Base-by-base conservation (phyloP, 495 filamentous ascomycete species). In the Lasiosphaeris hirsuta region DNA sequence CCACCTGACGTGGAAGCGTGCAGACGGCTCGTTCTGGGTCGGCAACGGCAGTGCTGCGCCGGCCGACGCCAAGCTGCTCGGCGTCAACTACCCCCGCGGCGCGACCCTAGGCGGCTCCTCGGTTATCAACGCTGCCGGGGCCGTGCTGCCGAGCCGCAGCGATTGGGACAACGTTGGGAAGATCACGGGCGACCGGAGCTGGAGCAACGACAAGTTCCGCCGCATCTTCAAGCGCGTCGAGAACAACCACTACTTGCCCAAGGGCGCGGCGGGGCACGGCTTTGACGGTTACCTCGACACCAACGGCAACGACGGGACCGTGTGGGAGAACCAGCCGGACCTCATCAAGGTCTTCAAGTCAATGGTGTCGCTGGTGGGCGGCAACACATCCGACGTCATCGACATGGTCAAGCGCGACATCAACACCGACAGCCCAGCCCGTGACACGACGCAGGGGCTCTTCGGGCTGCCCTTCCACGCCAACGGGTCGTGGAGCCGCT, bases 271-370 rank as follows among this genome's bases (percentile, higher is more conserved):
- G 0, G 69, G 64, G 30, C 84, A 86, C 61, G 84, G 84, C 11
- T 81, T 78, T 58, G 63, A 77, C 45, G 84, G 85, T 9, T 88
- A 77, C 75, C 64, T 86, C 14, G 63, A 72, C 38, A 72, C 61
- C 18, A 69, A 65, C 38, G 44, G 38, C 39, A 64, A 59, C 33
- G 67, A 73, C 48, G 66, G 73, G 11, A 71, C 72, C 33, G 75
- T 72, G 1, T 78, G 67, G 67, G 5, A 51, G 72, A 13, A 59
- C 69, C 42, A 69, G 74, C 49, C 48, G 76, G n/a, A 70, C 58
- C 38, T 69, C 10, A 17, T 57, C 13, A 11, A 69, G 0, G 64
- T 84, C 4, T 67, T 83, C 17, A 64, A 63, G 8, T 43, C 61
- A 1, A 61, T 61, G 59, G 34, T 53, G 2, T 59, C 68, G 11